These are phyloP conservation scores for Xylaria sp. DNA, from an alignment of 2,329 filamentous ascomycete genomes.

Conservation along the genomic window DNA sequence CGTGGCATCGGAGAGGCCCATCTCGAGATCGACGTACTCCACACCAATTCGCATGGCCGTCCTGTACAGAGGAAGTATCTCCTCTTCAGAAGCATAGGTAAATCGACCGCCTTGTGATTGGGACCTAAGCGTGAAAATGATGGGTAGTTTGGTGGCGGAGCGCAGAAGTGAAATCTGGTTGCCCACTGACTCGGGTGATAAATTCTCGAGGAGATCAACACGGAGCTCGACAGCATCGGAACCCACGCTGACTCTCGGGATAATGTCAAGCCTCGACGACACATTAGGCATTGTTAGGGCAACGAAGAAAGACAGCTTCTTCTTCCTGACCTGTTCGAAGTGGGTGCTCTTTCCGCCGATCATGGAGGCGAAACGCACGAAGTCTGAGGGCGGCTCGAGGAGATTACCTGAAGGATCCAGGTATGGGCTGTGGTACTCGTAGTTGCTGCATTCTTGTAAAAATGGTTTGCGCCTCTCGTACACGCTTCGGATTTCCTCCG, in stretches of 20 bases:
- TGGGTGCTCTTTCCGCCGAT: constrained; percentile 72
- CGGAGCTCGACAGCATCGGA: constrained; percentile 93
- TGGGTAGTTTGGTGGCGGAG: constrained; percentile 75
- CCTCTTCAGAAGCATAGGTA: constrained; percentile 77
- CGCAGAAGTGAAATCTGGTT: constrained; percentile 85
- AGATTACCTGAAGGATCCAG: constrained; percentile 54
- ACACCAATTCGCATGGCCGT: constrained; percentile 84
- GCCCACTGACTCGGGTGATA: constrained; percentile 78
- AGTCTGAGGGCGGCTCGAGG: constrained; percentile 69
- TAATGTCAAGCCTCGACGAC: constrained; percentile 66
- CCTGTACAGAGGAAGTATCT: constrained; percentile 78
- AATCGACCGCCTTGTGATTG: constrained; percentile 87
- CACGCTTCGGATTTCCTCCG: constrained; percentile 90
- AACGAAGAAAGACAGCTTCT: constrained; percentile 88
- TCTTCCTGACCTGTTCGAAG: constrained; percentile 65
- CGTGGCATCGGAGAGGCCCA: constrained; percentile 82
- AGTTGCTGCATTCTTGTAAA: constrained; percentile 93
- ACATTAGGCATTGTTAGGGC: constrained; percentile 86
- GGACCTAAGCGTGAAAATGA: constrained; percentile 93
- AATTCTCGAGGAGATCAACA: constrained; percentile 87
- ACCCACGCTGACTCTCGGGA: constrained; percentile 81
- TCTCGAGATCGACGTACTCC: constrained; percentile 93
- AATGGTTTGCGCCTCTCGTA: constrained; percentile 89
- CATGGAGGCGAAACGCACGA: constrained; percentile 75
- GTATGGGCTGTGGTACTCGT: constrained; percentile 88